These are phyloP conservation scores for Nakazawaea holstii DNA, from an alignment of 805 yeast genomes.

Conservation along the genomic window DNA sequence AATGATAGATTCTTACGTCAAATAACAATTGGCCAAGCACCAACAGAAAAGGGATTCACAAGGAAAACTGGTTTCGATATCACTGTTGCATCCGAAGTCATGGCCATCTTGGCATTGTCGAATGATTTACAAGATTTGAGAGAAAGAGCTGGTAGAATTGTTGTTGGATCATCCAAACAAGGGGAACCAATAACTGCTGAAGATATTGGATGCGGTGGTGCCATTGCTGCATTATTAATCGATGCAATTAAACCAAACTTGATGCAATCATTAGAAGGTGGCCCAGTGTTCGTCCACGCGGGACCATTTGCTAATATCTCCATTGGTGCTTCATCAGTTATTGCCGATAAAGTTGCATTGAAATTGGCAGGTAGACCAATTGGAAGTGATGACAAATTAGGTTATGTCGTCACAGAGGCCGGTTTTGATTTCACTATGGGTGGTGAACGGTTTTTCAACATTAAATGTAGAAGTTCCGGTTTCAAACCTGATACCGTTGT, in stretches of 20 bases:
- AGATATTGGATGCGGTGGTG: slow-evolving; percentile 84
- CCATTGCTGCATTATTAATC: slow-evolving; percentile 72
- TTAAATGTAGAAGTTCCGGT: slow-evolving; percentile 80
- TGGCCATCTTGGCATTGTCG: slow-evolving; percentile 79
- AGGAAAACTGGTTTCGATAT: slow-evolving; percentile 79
- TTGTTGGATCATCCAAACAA: slow-evolving; percentile 59
- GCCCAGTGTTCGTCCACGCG: slow-evolving; percentile 83
- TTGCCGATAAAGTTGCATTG: slow-evolving; percentile 79
- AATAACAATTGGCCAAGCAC: slow-evolving; percentile 74
- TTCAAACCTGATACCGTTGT: slow-evolving; percentile 73
- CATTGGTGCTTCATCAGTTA: slow-evolving; percentile 79
- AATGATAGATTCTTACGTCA: slow-evolving; percentile 78
- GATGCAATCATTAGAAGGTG: slow-evolving; percentile 86
- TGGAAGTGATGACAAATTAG: slow-evolving; percentile 35
- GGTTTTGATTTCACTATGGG: slow-evolving; percentile 92
- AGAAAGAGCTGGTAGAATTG: slow-evolving; percentile 69
- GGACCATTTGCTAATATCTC: slow-evolving; percentile 89
- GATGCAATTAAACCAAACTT: slow-evolving; percentile 82
- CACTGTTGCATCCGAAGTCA: slow-evolving; percentile 79
- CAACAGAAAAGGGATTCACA: slow-evolving; percentile 71
- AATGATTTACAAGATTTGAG: slow-evolving; percentile 68
- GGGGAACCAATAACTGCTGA: slow-evolving; percentile 79
- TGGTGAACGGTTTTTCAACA: slow-evolving; percentile 81
- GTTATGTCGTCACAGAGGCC: slow-evolving; percentile 82
- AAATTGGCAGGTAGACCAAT: slow-evolving; percentile 58